Percentiles rank a stretch among this genome's conserved stretches.
Evolutionary conservation across 2,329 filamentous ascomycete species (phyloP).

Genomic region (Colletotrichum sp.): DNA sequence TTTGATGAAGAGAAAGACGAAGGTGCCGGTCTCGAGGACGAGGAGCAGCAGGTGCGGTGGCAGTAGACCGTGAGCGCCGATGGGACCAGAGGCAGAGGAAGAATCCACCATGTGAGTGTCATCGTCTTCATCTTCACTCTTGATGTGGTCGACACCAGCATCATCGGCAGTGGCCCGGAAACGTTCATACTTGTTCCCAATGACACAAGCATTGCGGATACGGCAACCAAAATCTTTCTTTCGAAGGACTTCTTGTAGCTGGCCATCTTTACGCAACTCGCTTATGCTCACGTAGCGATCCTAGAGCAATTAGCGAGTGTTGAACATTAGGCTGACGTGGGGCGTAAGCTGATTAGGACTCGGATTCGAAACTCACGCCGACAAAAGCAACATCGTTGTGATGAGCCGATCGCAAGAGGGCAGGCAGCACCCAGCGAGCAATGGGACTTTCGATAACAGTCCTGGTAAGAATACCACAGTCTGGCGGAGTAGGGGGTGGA

Average conservation of each 20-base stretch:
- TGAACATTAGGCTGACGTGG: not conserved
- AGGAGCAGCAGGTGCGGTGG: conserved; percentile 85
- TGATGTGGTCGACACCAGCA: conserved; percentile 29
- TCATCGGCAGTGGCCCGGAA: conserved; percentile 35
- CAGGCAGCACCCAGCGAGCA: conserved; percentile 78
- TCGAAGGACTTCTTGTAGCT: conserved; percentile 76
- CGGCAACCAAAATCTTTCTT: conserved; percentile 80
- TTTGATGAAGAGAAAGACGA: conserved; percentile 78
- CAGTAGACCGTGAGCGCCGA: conserved; percentile 32
- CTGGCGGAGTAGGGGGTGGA: conserved; percentile 46
- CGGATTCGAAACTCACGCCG: conserved; percentile 63
- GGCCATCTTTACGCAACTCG: conserved; percentile 72
- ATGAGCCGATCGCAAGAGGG: conserved; percentile 71
- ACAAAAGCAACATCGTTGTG: conserved; percentile 88
- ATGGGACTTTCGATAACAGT: conserved; percentile 80
- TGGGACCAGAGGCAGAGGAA: conserved; percentile 10
- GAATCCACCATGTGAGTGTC: conserved; percentile 36
- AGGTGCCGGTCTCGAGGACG: conserved; percentile 73
- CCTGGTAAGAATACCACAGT: conserved; percentile 76
- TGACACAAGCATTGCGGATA: conserved; percentile 79
- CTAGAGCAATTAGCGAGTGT: conserved; percentile 41
- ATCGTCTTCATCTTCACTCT: conserved; percentile 45
- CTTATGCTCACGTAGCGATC: conserved; percentile 83
- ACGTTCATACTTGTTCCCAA: conserved; percentile 60
- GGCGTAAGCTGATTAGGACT: not conserved